Base-by-base conservation (phyloP, 2,329 filamentous ascomycete genomes). In the Apiospora marii region DNA sequence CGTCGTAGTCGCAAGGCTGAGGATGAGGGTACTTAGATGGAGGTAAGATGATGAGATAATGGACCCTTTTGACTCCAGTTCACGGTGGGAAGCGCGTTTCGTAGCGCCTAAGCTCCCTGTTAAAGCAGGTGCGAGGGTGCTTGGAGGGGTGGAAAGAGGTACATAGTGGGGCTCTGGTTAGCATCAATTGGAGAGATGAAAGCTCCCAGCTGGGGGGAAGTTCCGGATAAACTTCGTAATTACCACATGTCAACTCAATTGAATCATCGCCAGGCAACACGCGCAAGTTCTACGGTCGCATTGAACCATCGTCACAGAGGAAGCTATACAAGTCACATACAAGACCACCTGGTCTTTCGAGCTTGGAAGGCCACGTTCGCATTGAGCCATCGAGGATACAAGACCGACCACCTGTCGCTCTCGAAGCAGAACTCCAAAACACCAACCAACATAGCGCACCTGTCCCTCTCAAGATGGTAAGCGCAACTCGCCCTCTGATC, bases 211-310 rank as follows among this genome's bases (percentile, higher is more conserved):
- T 44, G 43, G 53, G 53, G 53, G 27, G 53, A 6, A 58, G 53
- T 16, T 58, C 53, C 53, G 53, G 53, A 58, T 58, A 58, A 58
- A 58, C 53, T 34, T 58, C 53, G 53, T 58, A 58, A 58, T 58
- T 58, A 58, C 53, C 30, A 61, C 53, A 61, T 61, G 30, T 61
- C 19, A 34, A 37, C 22, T 37, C 16, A 16, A 34, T 58, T 34
- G 5, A 24, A 58, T 37, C 53, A 37, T 61, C 53, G 30, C 16
- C 30, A 61, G 30, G 37, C 37, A 41, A 10, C 27, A 61, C 22
- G 30, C 53, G 53, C 30, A 58, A 34, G 27, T 22, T 58, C 19
- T 2, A 61, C 53, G 30, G 37, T 37, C 53, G 19, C 19, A 61
- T n/a, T 37, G 16, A 12, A 37, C 30, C 30, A 19, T n/a, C 53